phyloP scores from a whole-genome alignment of 2,329 filamentous ascomycete species.

The Mycocentrospora acerina region DNA sequence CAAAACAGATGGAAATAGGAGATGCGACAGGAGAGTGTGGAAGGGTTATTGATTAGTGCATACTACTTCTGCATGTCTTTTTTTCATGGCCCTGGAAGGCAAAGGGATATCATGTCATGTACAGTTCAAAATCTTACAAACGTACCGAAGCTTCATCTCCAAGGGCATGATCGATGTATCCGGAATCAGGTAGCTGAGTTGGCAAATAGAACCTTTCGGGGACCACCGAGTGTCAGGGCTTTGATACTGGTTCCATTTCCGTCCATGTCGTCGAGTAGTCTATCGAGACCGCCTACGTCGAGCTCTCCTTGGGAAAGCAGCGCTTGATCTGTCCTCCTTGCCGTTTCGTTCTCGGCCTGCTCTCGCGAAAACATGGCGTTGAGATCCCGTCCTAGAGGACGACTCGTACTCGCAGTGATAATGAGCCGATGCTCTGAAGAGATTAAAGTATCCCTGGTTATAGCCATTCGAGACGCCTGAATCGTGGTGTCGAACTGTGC shows the following conservation, averaged over 20 bases:
- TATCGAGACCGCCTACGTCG: conserved; percentile 51
- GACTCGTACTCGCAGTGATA: conserved; percentile 40
- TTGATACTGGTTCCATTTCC: conserved; percentile 23
- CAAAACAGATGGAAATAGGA: not conserved
- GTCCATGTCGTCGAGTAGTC: conserved; percentile 45
- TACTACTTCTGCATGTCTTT: no score
- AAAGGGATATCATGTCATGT: not conserved
- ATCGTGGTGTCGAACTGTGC: conserved; percentile 46
- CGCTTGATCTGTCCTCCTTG: conserved; percentile 42
- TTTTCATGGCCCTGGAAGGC: not conserved
- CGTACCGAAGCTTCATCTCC: no score
- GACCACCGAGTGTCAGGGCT: conserved; percentile 31
- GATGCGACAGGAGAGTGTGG: no score
- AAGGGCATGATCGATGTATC: no score
- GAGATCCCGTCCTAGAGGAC: conserved; percentile 33
- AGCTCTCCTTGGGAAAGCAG: conserved; percentile 49
- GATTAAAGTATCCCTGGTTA: conserved; percentile 47
- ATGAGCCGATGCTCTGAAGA: conserved; percentile 48
- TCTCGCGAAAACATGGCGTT: conserved; percentile 30
- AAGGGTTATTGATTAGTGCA: no score
- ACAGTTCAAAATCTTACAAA: conserved; percentile 1
- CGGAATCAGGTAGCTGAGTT: conserved; percentile 29
- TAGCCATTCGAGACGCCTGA: conserved; percentile 46
- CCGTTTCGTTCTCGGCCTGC: conserved; percentile 31
- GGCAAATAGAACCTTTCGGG: conserved; percentile 39